phyloP scores from a whole-genome alignment of 2,329 filamentous ascomycete species.

The Malbranchea zuffiana region DNA sequence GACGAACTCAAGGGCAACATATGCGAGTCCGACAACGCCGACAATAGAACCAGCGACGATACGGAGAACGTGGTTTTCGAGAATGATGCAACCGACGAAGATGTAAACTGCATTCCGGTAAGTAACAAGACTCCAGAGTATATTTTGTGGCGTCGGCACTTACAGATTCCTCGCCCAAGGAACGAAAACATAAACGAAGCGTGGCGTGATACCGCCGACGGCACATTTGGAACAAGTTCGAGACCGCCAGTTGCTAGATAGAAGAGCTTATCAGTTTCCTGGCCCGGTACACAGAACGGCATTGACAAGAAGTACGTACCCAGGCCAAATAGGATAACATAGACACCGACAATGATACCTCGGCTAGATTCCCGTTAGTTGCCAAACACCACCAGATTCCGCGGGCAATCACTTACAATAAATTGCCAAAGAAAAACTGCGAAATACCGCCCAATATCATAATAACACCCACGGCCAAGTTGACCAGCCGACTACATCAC shows the following conservation, averaged over 20 bases:
- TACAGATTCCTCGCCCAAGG: slow-evolving; percentile 87
- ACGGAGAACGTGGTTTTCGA: slow-evolving; percentile 55
- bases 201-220: slow-evolving; percentile 83
- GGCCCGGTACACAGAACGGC: too few relatives aligned
- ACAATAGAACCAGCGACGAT: slow-evolving; percentile 69
- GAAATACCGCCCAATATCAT: slow-evolving; percentile 71
- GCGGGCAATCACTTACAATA: slow-evolving; percentile 20
- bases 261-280: slow-evolving; percentile 15
- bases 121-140: not conserved
- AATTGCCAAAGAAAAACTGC: slow-evolving; percentile 30
- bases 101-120: slow-evolving; percentile 64
- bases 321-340: slow-evolving; percentile 84
- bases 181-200: slow-evolving; percentile 98
- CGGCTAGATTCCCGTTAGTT: slow-evolving; percentile 39
- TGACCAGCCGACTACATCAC: slow-evolving; percentile 70
- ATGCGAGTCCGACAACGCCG: slow-evolving; percentile 65
- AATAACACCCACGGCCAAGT: slow-evolving; percentile 74
- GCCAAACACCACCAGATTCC: slow-evolving; percentile 12
- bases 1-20: slow-evolving; percentile 64
- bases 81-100: slow-evolving; percentile 79
- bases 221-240: slow-evolving; percentile 76
- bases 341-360: slow-evolving; percentile 66
- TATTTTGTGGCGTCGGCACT: slow-evolving; percentile 32
- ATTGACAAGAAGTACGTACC: slow-evolving; percentile 48
- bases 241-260: slow-evolving; percentile 55